A percentile compares a stretch with the other conserved stretches of the same genome.
Evolutionary conservation across 257 asterid species (phyloP).

Genomic region (Jacaranda mimosifolia): DNA sequence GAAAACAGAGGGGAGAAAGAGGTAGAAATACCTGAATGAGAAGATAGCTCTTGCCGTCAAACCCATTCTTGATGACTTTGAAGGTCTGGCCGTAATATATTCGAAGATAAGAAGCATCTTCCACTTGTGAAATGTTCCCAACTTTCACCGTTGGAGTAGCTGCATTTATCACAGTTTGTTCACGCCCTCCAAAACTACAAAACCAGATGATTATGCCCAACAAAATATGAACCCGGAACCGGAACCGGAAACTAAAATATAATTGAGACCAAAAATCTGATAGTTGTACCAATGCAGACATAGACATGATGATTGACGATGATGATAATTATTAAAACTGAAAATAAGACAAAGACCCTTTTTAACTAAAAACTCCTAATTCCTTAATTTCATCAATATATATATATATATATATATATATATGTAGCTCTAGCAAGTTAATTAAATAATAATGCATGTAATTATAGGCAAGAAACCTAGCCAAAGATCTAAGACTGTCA

Average conservation of each 20-base stretch:
- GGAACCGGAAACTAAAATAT: slow-evolving; percentile 21
- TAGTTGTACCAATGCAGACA: slow-evolving; percentile 18
- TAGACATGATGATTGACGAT: slow-evolving; percentile 31
- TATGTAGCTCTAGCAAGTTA: too few species aligned
- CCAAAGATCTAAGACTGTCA: neutral
- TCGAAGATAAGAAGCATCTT: slow-evolving; percentile 69
- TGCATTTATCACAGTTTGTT: slow-evolving; percentile 32
- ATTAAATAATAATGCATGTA: neutral
- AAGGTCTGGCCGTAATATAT: slow-evolving; percentile 92
- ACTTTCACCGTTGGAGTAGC: slow-evolving; percentile 58
- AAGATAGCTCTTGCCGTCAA: slow-evolving; percentile 94
- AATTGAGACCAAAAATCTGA: slow-evolving; percentile 13
- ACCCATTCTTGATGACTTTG: slow-evolving; percentile 90
- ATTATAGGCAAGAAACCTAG: neutral
- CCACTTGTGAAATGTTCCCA: slow-evolving; percentile 77
- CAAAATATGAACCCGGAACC: slow-evolving; percentile 39
- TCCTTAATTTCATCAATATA: neutral
- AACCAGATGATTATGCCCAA: slow-evolving; percentile 39
- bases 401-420: too few species aligned
- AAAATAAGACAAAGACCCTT: slow-evolving; percentile 1
- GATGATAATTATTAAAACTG: neutral
- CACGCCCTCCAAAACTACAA: slow-evolving; percentile 29
- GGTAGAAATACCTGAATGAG: slow-evolving; percentile 74
- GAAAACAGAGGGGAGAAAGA: neutral
- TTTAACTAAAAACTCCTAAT: neutral